Percentiles rank a stretch among this genome's conserved stretches.
Evolutionary conservation across 2,329 filamentous ascomycete genomes (phyloP).

Genomic region (Cytospora piceae): DNA sequence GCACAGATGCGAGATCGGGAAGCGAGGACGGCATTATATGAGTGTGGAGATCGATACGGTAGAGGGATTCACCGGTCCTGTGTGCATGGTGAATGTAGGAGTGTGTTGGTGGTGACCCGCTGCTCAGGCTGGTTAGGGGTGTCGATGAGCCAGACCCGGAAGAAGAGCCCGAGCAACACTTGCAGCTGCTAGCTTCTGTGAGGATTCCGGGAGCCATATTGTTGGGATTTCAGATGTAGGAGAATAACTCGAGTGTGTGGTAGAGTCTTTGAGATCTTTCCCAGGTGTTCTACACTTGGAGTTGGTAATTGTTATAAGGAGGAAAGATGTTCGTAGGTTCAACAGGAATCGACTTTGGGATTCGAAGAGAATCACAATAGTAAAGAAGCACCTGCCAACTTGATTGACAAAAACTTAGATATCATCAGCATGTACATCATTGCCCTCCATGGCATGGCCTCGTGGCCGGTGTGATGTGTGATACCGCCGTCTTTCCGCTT

Average conservation of each 20-base stretch:
- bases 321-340: neutral
- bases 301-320: neutral
- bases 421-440: constrained; percentile 7
- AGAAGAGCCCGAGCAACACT: constrained; percentile 26
- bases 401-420: neutral
- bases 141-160: constrained; percentile 24
- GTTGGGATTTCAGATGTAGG: neutral
- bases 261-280: neutral
- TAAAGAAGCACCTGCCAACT: too few species aligned
- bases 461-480: constrained; percentile 8
- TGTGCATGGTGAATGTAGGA: constrained; percentile 19
- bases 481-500: constrained; percentile 25
- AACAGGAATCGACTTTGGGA: neutral
- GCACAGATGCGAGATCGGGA: constrained; percentile 47
- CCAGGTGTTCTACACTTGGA: neutral
- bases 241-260: neutral
- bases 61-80: constrained; percentile 34
- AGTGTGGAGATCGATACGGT: constrained; percentile 43
- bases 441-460: constrained; percentile 9
- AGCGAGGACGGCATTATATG: constrained; percentile 45
- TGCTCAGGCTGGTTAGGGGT: constrained; percentile 28
- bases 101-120: constrained; percentile 25
- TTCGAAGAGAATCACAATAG: neutral
- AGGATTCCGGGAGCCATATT: constrained; percentile 24
- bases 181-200: constrained; percentile 21